Conservation (phyloP, 164 flowering plant species). For the Akebia trifoliata region DNA sequence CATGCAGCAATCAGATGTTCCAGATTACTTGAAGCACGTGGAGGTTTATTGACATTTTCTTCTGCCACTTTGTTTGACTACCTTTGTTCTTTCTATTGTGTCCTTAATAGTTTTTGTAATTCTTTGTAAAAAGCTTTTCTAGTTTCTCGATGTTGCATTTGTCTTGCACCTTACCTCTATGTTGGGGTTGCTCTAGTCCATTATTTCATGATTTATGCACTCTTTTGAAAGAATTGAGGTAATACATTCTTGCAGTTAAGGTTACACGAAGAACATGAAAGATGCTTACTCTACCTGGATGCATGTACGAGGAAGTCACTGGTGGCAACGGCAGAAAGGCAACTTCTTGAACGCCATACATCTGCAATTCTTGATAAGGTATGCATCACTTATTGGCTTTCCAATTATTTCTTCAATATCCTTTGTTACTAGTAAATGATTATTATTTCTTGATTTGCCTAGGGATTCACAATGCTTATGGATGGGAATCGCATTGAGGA, state of each 20-base stretch:
- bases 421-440: no score
- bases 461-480: constrained; percentile 96
- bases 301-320: constrained; percentile 76
- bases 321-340: constrained; percentile 76
- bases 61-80: no score
- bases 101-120: not conserved
- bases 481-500: constrained; percentile 90
- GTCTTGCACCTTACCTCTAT: not conserved
- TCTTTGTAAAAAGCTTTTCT: no score
- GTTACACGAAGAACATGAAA: constrained; percentile 95
- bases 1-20: constrained; percentile 97
- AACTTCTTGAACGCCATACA: constrained; percentile 87
- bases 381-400: constrained; percentile 7
- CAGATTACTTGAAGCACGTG: constrained; percentile 94
- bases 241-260: constrained; percentile 54
- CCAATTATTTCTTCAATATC: not conserved
- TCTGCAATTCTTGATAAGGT: constrained; percentile 93
- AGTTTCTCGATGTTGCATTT: no score
- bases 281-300: constrained; percentile 84
- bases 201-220: constrained; percentile 6
- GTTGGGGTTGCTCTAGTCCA: no score
- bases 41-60: constrained; percentile 86
- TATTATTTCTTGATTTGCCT: constrained; percentile 7
- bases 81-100: not conserved
- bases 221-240: constrained; percentile 8